These are phyloP conservation scores for Chrysophaeum taylorii DNA, from an alignment of 352 stramenopile genomes.

Conservation along the genomic window DNA sequence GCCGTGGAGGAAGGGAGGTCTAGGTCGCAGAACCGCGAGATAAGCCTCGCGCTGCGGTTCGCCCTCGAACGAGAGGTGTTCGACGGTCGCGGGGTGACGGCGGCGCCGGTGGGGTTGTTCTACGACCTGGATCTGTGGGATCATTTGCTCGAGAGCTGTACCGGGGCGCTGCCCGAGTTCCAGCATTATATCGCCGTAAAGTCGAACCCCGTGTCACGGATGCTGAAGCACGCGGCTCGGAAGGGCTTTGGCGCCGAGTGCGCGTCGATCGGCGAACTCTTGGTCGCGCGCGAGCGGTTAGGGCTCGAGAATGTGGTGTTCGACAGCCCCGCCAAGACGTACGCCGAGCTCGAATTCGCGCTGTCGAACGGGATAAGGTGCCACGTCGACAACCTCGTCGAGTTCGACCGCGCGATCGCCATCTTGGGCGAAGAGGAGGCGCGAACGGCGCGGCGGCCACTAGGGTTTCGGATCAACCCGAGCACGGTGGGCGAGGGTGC, in stretches of 20 bases:
- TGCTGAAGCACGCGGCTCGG: conserved; percentile 38
- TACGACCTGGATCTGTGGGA: conserved; percentile 22
- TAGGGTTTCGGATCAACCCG: conserved; percentile 78
- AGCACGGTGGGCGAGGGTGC: conserved; percentile 69
- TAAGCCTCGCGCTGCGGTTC: too few relatives aligned
- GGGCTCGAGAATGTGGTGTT: conserved; percentile 59
- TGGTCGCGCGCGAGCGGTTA: neutral
- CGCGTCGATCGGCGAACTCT: conserved; percentile 40
- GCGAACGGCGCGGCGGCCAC: conserved; percentile 34
- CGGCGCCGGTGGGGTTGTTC: conserved; percentile 16
- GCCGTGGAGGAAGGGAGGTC: too few relatives aligned
- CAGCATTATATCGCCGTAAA: conserved; percentile 39
- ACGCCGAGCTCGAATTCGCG: conserved; percentile 59
- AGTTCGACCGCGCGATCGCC: conserved; percentile 58
- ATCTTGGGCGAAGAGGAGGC: conserved; percentile 44
- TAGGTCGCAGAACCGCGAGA: too few relatives aligned
- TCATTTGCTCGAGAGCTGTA: conserved; percentile 5
- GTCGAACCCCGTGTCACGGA: conserved; percentile 68
- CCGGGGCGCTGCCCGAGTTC: neutral
- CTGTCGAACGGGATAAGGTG: conserved; percentile 65
- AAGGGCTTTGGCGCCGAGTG: conserved; percentile 41
- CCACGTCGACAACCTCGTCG: conserved; percentile 79
- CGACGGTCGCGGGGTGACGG: neutral
- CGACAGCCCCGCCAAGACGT: conserved; percentile 79
- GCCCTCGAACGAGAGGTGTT: too few relatives aligned